Evolutionary conservation across 164 flowering plant genomes (phyloP), one percentile per base, ranked within the genome.

Genomic region (Stephania cephalantha): DNA sequence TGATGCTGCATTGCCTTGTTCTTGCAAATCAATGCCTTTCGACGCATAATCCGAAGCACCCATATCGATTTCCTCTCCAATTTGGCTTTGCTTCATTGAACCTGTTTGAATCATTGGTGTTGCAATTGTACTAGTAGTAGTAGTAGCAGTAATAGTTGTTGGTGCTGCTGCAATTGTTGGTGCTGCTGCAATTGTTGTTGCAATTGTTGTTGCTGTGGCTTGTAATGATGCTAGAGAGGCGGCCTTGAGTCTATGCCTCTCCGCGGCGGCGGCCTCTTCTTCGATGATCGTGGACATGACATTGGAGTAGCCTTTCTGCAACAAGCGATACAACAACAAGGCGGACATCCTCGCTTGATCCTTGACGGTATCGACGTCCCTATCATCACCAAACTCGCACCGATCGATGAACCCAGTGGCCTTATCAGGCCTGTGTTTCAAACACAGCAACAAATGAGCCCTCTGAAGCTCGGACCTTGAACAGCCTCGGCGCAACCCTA

Each of bases 311-410:
- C 91, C 99, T 81, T 85, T 94, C 79, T 96, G 97, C 22, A 96
- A 74, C 87, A 96, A 77, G 73, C 98, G 81, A 70, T 87, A 94
- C 5, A 96, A 81, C 75, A 96, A 73, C 76, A 91, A 78, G 1
- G 97, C 85, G 2, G 99, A 96, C 92, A 94, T 90, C 72, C 83
- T 85, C 0, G 94, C 94, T 53, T 92, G 82, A 29, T 96, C 99
- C 71, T 79, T 85, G 1, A 91, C 86, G 2, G 89, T 85, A 75
- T 96, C 98, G 1, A 87, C 73, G 75, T 92, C 97, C 5, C 84
- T 81, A 13, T 88, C 92, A 65, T 90, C 93, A 0, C 84, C 78
- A 29, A 96, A 86, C 80, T 96, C 97, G 61, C 97, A 92, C 75
- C 92, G 80, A 15, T 93, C 99, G 0, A 91, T 68, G 78, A 91